Base-by-base conservation (phyloP, 2,329 filamentous ascomycete species). In the Aspergillus awamori region DNA sequence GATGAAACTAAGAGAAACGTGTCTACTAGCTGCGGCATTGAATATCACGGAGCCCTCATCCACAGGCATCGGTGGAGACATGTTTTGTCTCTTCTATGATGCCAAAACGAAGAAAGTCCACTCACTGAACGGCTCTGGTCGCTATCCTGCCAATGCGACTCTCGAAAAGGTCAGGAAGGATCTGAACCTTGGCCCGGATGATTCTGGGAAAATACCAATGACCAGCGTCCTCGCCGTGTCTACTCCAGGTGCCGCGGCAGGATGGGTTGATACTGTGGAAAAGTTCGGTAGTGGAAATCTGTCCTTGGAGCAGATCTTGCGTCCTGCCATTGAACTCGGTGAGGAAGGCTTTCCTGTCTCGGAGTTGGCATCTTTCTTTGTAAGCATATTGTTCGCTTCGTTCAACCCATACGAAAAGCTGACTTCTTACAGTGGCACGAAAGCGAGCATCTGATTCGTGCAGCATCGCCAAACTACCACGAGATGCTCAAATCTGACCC, bases 11-110 rank as follows among this genome's bases (percentile, higher is more conserved):
- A 60, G 15, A 11, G n/a, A 10, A 20, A 22, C 36, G 45, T 45
- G 48, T 28, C 15, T 53, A 47, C 56, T 48, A 92, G 94, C 95
- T 48, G 95, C 95, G 33, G 93, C 88, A 5, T 83, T 99, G 59
- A 98, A 97, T 78, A 86, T 98, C 73, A 97, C 94, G 0, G 95
- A 99, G 74, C 95, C 95, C 7, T 88, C 88, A 61, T 95, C 91
- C 5, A 98, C 95, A 0, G 95, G 95, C 43, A 97, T 99, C 62
- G 95, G 95, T 60, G 95, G 95, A 64, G 95, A 99, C 79, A 93
- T 97, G 88, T 99, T 98, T 80, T 93, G 93, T 76, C 86, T 98
- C 38, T 97, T 87, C 82, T 98, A 94, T 81, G 86, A 96, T 73
- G 92, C 92, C 45, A 86, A 89, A 68, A 91, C 89, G 0, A 90